Evolutionary conservation across 2,329 filamentous ascomycete species (phyloP), one percentile per base, ranked within the genome.

Genomic region (Colletotrichum eremochloae): DNA sequence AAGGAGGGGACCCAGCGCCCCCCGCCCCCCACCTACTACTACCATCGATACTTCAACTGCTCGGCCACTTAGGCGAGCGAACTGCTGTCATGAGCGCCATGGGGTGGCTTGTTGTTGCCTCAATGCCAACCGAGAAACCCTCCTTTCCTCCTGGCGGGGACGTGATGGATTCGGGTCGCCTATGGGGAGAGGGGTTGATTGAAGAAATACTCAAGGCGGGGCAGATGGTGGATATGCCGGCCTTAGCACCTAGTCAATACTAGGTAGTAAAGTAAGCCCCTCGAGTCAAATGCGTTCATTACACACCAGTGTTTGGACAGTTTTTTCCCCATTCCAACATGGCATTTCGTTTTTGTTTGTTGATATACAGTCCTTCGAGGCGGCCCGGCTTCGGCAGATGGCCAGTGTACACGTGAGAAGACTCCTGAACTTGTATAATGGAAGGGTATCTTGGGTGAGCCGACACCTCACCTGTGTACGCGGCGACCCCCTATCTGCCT

Each of bases 371-470:
- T 38, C 46, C 57, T 24, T 15, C 31, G n/a, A 18, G 57, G 8
- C 29, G 24, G n/a, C 8, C 24, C 20, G 29, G 36, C 9, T 20
- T 53, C 24, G 31, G 42, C 8, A 24, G 38, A 46, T 53, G 20
- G 40, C 60, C 63, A 63, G 60, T 44, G 36, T 62, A 38, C 33
- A 57, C 44, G 55, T 44, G 36, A 65, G 64, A 67, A 63, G 29
- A 38, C 57, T 67, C 48, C 44, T 71, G 57, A 64, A 64, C 52
- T 72, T 38, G 68, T 9, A 29, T 67, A 72, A 63, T 64, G 64
- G 64, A 74, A 74, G 72, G 72, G 72, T 74, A 74, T 74, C 68
- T 65, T 65, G 64, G 50, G 64, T 60, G 53, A 72, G 68, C 72
- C 68, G 65, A 46, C 55, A 50, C 50, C 60, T 72, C 70, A 72